Conservation (phyloP, 2,329 filamentous ascomycete species). For the Huntiella decipiens region DNA sequence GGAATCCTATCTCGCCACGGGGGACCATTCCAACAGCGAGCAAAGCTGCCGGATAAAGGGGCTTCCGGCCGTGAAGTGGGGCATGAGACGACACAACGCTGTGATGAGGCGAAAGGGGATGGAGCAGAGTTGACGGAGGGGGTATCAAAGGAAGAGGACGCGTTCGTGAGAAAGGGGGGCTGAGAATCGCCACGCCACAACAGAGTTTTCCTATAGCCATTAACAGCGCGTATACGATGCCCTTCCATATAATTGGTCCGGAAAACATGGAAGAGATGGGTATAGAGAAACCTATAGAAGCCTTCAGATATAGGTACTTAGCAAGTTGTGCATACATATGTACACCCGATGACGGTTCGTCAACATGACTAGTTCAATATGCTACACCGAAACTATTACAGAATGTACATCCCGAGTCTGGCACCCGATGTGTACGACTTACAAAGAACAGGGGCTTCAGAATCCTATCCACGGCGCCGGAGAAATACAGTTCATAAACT, state of each 20-base stretch:
- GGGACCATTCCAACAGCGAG: no score
- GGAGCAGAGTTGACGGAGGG: no score
- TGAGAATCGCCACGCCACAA: slow-evolving; percentile 38
- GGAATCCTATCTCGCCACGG: slow-evolving; percentile 44
- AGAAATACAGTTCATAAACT: not conserved
- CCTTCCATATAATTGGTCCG: slow-evolving; percentile 47
- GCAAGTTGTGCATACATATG: not conserved
- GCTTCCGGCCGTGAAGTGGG: no score
- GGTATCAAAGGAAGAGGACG: no score
- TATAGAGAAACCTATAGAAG: slow-evolving; percentile 22
- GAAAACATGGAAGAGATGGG: slow-evolving; percentile 53
- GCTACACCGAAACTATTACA: no score
- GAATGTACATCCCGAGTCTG: not conserved
- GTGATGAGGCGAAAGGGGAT: no score
- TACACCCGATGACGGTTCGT: not conserved
- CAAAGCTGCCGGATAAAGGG: no score
- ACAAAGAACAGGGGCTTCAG: slow-evolving; percentile 7
- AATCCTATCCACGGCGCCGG: not conserved
- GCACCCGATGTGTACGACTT: not conserved
- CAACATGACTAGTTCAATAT: no score
- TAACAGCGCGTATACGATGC: slow-evolving; percentile 49
- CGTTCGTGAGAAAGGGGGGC: not conserved
- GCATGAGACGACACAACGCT: no score
- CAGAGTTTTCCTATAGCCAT: slow-evolving; percentile 46
- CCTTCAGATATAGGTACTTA: slow-evolving; percentile 1